Evolutionary conservation across 495 filamentous ascomycete species (phyloP).

Genomic region (Rhizodiscina lignyota): DNA sequence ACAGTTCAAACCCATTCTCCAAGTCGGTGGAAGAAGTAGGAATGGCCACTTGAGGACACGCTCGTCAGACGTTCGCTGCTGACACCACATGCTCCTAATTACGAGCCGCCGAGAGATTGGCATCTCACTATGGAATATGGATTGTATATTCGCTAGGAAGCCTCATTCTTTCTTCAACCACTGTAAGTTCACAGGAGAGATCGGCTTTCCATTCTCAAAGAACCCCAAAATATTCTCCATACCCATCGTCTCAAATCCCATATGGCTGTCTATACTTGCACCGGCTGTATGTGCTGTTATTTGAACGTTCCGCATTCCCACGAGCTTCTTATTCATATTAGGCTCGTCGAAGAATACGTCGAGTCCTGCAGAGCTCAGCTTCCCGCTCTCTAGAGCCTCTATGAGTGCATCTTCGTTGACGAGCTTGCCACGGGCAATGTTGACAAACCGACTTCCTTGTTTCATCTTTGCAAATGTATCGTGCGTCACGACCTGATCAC

Average conservation of each 20-base stretch:
- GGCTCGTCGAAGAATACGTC: slow-evolving; percentile 55
- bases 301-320: slow-evolving; percentile 35
- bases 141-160: no score
- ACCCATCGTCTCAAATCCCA: slow-evolving; percentile 54
- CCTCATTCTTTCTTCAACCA: slow-evolving; percentile 2
- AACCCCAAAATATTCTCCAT: slow-evolving; percentile 58
- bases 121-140: no score
- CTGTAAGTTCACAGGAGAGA: slow-evolving; percentile 51
- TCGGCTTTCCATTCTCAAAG: slow-evolving; percentile 31
- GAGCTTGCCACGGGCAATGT: slow-evolving; percentile 53
- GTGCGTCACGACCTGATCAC: slow-evolving; percentile 35
- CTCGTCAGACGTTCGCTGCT: no score
- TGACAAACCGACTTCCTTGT: slow-evolving; percentile 44
- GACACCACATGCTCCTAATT: no score
- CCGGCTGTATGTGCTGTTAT: slow-evolving; percentile 57
- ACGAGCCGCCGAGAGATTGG: no score
- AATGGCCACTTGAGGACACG: no score
- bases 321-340: slow-evolving; percentile 28
- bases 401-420: slow-evolving; percentile 55
- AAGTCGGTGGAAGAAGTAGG: no score
- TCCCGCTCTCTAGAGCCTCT: slow-evolving; percentile 38
- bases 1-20: no score
- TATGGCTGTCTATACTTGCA: slow-evolving; percentile 51
- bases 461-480: slow-evolving; percentile 35
- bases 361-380: slow-evolving; percentile 38